Base-by-base conservation (phyloP, 176 grass and related monocot genomes). In the Aegilops tauschii region DNA sequence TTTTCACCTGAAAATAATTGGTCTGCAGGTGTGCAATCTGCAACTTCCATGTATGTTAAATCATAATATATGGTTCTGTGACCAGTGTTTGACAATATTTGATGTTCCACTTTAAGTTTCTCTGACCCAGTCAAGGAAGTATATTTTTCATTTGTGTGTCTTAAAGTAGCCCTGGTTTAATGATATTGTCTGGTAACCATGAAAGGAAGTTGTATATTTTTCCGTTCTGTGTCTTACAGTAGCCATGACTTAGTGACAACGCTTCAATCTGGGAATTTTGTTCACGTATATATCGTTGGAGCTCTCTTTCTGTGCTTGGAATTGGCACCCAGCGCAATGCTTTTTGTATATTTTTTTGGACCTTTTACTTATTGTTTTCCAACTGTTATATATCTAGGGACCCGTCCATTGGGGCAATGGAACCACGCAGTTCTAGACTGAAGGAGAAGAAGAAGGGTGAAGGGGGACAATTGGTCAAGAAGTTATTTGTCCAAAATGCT, bases 391-490 rank as follows among this genome's bases (percentile, higher is more conserved):
- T 56, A 12, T 88, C 12, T 69, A 99, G 97, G 84, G 90, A 90
- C 59, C 85, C 92, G 23, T 88, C 91, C 27, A 80, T 78, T 79
- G 92, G 89, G 25, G 78, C 68, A 83, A 82, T 85, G 86, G 90
- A 91, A 87, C 92, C 97, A 86, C 89, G 90, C 45, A 99, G 97
- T 78, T 94, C 85, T 91, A 92, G 94, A 89, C 70, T 99, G 72
- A 99, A 96, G 84, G 94, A 99, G 83, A 99, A 92, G 81, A 89
- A 94, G 84, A 99, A 99, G 91, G 37, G 82, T 5, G 90, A 99
- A 90, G 92, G 94, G 59, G 94, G 91, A 81, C 90, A 99, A 40
- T 77, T 96, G 44, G 35, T 99, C 73, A 99, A 94, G 84, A 93
- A 87, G 44, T 83, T 91, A 81, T 99, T 99, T 90, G 80, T 96